A percentile compares a stretch with the other conserved stretches of the same genome.
phyloP scores from a whole-genome alignment of 2,329 filamentous ascomycete genomes.

The Blumeriella jaapii region DNA sequence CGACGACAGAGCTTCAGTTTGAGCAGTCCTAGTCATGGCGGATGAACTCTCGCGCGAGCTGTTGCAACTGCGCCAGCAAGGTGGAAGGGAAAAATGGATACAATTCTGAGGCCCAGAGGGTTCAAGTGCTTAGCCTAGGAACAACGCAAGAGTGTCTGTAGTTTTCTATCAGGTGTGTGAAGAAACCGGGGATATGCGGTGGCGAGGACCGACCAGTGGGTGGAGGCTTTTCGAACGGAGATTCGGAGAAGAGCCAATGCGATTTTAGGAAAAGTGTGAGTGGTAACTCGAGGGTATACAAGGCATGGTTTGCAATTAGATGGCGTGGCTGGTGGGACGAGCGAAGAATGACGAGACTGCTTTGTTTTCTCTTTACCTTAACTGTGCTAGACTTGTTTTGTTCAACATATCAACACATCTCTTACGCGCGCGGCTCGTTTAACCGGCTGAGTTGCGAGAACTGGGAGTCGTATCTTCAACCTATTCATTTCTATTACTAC shows the following conservation, averaged over 20 bases:
- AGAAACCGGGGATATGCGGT: slow-evolving; percentile 36
- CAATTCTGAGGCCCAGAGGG: slow-evolving; percentile 26
- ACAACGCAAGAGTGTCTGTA: slow-evolving; percentile 70
- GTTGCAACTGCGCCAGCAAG: slow-evolving; percentile 29
- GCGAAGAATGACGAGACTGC: too few relatives aligned
- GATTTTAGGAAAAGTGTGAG: not conserved
- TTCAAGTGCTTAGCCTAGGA: slow-evolving; percentile 58
- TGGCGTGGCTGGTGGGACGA: too few relatives aligned
- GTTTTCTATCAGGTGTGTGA: slow-evolving; percentile 51
- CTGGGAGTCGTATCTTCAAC: too few relatives aligned
- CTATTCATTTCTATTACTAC: too few relatives aligned
- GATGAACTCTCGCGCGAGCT: slow-evolving; percentile 64
- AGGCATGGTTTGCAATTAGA: too few relatives aligned
- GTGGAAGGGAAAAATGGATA: not conserved
- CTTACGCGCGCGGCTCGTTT: too few relatives aligned
- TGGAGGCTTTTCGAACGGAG: slow-evolving; percentile 12
- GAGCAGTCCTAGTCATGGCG: slow-evolving; percentile 88
- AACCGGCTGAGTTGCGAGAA: too few relatives aligned
- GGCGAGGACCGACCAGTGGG: slow-evolving; percentile 27
- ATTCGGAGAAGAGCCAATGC: slow-evolving; percentile 10
- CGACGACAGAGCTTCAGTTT: slow-evolving; percentile 39
- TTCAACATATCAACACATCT: too few relatives aligned
- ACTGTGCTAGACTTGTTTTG: too few relatives aligned
- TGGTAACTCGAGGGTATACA: too few relatives aligned
- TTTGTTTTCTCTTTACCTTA: too few relatives aligned